A percentile compares a stretch with the other conserved stretches of the same genome.
Conservation (phyloP, 192 early-diverging fungal genomes). For the Coemansia sp. region DNA sequence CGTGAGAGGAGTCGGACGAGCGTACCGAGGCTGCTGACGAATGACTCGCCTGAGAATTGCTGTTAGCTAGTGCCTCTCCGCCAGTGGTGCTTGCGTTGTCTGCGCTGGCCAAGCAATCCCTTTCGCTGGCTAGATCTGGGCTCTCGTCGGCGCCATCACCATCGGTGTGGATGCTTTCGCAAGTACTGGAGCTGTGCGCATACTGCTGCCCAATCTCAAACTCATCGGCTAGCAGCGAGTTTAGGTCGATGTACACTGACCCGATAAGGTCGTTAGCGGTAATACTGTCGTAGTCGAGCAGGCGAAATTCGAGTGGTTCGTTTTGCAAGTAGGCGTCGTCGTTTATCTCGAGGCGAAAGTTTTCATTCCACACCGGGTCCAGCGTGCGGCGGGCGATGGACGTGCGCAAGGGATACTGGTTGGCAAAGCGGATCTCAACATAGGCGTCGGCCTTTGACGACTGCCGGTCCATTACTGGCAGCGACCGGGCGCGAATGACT, state of each 20-base stretch:
- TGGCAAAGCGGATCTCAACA: constrained; percentile 76
- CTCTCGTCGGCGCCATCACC: background rate
- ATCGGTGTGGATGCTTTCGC: background rate
- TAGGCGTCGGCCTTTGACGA: constrained; percentile 85
- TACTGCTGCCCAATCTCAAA: constrained; percentile 34
- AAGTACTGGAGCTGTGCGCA: background rate
- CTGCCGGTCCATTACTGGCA: constrained; percentile 84
- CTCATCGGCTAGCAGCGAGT: constrained; percentile 73
- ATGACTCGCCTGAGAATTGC: background rate
- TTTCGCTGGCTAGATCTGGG: background rate
- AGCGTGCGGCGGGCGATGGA: constrained; percentile 71
- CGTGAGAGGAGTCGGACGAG: constrained; percentile 10
- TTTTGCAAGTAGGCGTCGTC: constrained; percentile 82
- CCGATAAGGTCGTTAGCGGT: constrained; percentile 78
- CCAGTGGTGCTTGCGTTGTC: background rate
- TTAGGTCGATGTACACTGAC: constrained; percentile 76
- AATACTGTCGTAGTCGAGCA: constrained; percentile 79
- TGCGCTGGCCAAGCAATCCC: background rate
- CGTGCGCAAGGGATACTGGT: constrained; percentile 68
- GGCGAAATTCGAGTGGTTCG: constrained; percentile 77
- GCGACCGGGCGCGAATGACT: constrained; percentile 68
- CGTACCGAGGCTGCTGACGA: background rate
- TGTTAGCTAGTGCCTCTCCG: background rate
- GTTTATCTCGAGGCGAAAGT: constrained; percentile 77
- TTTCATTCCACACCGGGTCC: constrained; percentile 84